These are phyloP conservation scores for Vanderwaltozyma verrucispora DNA, from an alignment of 805 yeast species.

Conservation along the genomic window DNA sequence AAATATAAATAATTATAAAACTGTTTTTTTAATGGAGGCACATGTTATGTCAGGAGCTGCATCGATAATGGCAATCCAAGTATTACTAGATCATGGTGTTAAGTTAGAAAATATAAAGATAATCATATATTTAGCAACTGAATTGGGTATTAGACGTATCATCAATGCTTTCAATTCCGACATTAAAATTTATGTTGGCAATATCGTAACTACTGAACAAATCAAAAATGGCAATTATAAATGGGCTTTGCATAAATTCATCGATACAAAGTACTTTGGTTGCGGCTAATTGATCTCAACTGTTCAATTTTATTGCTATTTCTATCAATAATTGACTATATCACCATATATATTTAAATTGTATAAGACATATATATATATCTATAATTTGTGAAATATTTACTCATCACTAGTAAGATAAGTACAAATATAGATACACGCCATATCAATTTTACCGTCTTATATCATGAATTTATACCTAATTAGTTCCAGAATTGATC, in stretches of 20 bases:
- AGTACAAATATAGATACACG: no score
- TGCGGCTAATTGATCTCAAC: constrained; percentile 11
- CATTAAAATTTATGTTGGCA: constrained; percentile 61
- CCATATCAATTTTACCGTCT: no score
- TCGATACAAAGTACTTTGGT: constrained; percentile 75
- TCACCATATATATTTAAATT: no score
- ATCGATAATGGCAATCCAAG: constrained; percentile 87
- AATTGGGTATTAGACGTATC: constrained; percentile 63
- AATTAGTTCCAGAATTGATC: no score
- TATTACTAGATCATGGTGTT: constrained; percentile 72
- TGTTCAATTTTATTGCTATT: no score
- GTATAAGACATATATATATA: no score
- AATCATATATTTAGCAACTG: constrained; percentile 67
- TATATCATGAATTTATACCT: no score
- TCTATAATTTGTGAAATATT: no score
- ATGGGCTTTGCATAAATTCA: constrained; percentile 56
- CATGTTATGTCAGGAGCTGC: constrained; percentile 91
- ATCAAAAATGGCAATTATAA: constrained; percentile 36
- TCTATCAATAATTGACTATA: no score
- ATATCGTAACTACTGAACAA: constrained; percentile 40
- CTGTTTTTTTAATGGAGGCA: constrained; percentile 69
- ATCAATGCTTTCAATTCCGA: constrained; percentile 56
- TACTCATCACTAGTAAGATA: no score
- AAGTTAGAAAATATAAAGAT: constrained; percentile 50
- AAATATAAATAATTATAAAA: constrained; percentile 22